Evolutionary conservation across 306 rosid genomes (phyloP), one percentile per base, ranked within the genome.

Genomic region (Sophora flavescens): DNA sequence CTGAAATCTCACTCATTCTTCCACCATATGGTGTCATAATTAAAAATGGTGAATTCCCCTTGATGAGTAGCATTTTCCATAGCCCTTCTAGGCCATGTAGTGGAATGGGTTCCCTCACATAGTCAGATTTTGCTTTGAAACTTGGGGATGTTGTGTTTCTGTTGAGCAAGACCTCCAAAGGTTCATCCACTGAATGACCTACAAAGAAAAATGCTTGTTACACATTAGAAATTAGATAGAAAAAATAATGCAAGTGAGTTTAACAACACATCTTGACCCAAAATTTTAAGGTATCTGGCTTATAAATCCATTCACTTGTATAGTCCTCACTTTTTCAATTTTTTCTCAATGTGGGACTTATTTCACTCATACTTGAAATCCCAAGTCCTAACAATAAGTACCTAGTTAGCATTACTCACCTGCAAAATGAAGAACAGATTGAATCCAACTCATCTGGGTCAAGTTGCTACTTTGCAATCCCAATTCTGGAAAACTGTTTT

Each of bases 41-140:
- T 22, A 83, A 14, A 0, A 0, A 0, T 14, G 68, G 16, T 8
- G 80, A 26, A 4, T 60, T 36, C 8, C 41, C 56, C 16, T 30
- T 30, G 3, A 44, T 41, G 4, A 65, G 8, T 11, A 72, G 39
- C 47, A 68, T 79, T 30, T 79, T 54, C 84, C 84, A 83, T 2
- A 83, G 14, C 47, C 81, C 81, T 53, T 75, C 68, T 18, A 83
- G 14, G 0, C 84, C 84, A 6, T 1, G 12, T 17, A 58, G 2
- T 3, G 87, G 65, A 56, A 83, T 75, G 0, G 84, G 68, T 28
- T 69, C 61, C 30, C 28, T 69, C 22, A 83, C 84, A 14, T 35
- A 83, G n/a, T 79, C 84, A 36, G 87, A 83, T 70, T 79, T 83
- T 7, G 62, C 79, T 57, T 83, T 83, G 61, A 4, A 83, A 50